Evolutionary conservation across 352 stramenopile genomes (phyloP), one percentile per base, ranked within the genome.

Genomic region (Phytopythium montanum): DNA sequence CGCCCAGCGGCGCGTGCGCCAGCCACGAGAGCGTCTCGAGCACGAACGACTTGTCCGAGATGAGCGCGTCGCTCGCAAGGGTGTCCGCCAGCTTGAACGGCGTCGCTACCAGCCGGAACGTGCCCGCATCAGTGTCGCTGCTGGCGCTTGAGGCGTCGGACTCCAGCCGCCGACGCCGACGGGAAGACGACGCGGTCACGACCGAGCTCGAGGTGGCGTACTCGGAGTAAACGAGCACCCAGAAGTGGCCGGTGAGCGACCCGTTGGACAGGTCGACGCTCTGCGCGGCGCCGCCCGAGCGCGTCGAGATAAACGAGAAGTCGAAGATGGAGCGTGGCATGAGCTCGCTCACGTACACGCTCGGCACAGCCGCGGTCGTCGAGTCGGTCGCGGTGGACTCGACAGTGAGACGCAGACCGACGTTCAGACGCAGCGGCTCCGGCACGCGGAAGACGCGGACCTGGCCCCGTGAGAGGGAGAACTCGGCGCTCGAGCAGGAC

Each of bases 271-370:
- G 59, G 41, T 79, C 63, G 2, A 93, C 68, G 5, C 71, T 66
- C 65, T 89, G 71, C 18, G 62, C 50, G 38, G 58, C 64, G 10
- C 48, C 56, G 7, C 42, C 36, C 19, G 65, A 56, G 26, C 62
- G 70, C 4, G 45, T 13, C 6, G 77, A 88, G 25, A 94, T 85
- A 55, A 81, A 70, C 5, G 69, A 77, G 58, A 92, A 92, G 58
- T 94, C 84, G 50, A 88, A 88, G 18, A 94, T 65, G 4, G 78
- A 90, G n/a, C 80, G 69, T 6, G 83, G 83, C 26, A 85, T 63
- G 28, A 78, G 68, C 57, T 91, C 79, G 48, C 81, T 87, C 48
- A 92, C 85, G 53, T 90, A 90, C 44, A 94, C 69, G 31, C 69
- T 88, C 8, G 82, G 76, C 21, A 23, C 64, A 54, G 62, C 51